Percentiles rank a stretch among this genome's conserved stretches.
phyloP scores from a whole-genome alignment of 805 yeast species.

The Kazachstania kunashirensis region DNA sequence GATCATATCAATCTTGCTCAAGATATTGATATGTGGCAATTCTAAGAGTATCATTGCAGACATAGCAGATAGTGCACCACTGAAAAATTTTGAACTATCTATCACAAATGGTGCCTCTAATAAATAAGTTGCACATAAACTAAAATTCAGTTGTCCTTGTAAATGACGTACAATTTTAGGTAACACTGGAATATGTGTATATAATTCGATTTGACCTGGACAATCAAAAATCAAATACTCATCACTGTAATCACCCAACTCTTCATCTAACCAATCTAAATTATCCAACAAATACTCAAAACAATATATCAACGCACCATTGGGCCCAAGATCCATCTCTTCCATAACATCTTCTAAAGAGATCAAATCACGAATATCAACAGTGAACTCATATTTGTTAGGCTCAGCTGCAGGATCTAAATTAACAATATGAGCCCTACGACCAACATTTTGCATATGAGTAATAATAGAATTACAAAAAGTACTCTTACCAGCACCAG shows the following conservation, averaged over 20 bases:
- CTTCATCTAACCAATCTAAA: slow-evolving; percentile 95
- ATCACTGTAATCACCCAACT: slow-evolving; percentile 90
- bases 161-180: slow-evolving; percentile 85
- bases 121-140: slow-evolving; percentile 83
- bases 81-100: slow-evolving; percentile 84
- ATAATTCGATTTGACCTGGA: slow-evolving; percentile 93
- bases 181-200: slow-evolving; percentile 87
- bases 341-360: slow-evolving; percentile 93
- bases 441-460: slow-evolving; percentile 81
- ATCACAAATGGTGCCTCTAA: slow-evolving; percentile 90
- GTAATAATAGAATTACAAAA: slow-evolving; percentile 82
- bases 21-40: slow-evolving; percentile 85
- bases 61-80: slow-evolving; percentile 96
- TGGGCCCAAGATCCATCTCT: slow-evolving; percentile 86
- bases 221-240: slow-evolving; percentile 92
- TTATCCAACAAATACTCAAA: slow-evolving; percentile 85
- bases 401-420: slow-evolving; percentile 97
- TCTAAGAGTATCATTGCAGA: slow-evolving; percentile 94
- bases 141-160: slow-evolving; percentile 68
- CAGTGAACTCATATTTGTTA: slow-evolving; percentile 79
- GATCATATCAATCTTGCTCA: slow-evolving; percentile 79
- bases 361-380: slow-evolving; percentile 84
- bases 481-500: slow-evolving; percentile 94
- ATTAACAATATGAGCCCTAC: slow-evolving; percentile 90
- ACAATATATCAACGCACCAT: slow-evolving; percentile 88